A percentile compares a stretch with the other conserved stretches of the same genome.
Evolutionary conservation across 306 rosid species (phyloP).

Genomic region (Inga oerstediana): DNA sequence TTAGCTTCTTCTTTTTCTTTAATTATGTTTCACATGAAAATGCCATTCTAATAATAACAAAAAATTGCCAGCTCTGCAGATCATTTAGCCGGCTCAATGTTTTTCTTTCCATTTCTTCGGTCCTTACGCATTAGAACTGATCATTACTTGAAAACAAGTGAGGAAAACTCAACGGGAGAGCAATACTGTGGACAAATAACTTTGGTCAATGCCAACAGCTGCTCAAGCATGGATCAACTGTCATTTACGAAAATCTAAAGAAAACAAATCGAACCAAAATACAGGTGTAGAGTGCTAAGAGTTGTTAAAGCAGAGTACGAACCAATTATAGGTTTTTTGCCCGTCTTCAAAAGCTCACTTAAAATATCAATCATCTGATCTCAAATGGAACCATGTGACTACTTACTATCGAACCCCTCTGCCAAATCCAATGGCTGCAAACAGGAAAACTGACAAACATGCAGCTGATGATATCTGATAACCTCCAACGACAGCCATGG

Average conservation of each 20-base stretch:
- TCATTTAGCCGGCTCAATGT: background rate
- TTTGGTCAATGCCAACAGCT: background rate
- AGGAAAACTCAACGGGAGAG: background rate
- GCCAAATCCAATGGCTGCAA: background rate
- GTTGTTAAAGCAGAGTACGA: background rate
- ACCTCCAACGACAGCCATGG: background rate
- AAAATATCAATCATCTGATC: background rate
- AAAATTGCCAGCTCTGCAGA: background rate
- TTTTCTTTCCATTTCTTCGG: background rate
- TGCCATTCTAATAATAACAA: background rate
- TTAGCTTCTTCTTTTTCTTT: background rate
- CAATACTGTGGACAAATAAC: background rate
- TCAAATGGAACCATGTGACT: background rate
- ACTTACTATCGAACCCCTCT: background rate
- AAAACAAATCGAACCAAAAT: background rate
- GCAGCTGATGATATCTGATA: background rate
- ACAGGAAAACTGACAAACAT: background rate
- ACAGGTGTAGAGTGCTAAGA: background rate
- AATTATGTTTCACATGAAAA: conserved; percentile 22
- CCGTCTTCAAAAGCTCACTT: background rate
- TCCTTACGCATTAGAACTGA: background rate
- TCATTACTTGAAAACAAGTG: background rate
- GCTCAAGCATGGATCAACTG: background rate
- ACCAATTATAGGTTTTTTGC: background rate
- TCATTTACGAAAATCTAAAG: background rate